A percentile compares a stretch with the other conserved stretches of the same genome.
Evolutionary conservation across 179 eudicot species (phyloP).

Genomic region (Beta corolliflora): DNA sequence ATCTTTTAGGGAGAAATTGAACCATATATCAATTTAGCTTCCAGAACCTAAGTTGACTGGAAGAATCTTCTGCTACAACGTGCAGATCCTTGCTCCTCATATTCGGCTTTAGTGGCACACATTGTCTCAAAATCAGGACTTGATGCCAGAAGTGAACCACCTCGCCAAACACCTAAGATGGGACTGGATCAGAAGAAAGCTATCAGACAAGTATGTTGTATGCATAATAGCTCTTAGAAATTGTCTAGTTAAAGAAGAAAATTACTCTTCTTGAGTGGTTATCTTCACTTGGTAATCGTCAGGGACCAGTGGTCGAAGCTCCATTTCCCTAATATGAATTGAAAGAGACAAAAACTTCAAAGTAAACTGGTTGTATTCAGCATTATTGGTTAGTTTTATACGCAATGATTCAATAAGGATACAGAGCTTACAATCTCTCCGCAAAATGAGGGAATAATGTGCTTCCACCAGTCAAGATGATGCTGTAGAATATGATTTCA

Average conservation of each 20-base stretch:
- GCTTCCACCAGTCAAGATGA: slow-evolving; percentile 96
- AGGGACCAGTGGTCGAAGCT: slow-evolving; percentile 94
- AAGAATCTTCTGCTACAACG: slow-evolving; percentile 88
- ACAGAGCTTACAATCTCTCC: slow-evolving; percentile 78
- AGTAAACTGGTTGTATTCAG: background rate
- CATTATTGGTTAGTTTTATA: background rate
- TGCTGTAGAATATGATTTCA: slow-evolving; percentile 47
- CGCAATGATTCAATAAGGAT: background rate
- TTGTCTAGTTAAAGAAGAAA: slow-evolving; percentile 11
- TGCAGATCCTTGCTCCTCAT: slow-evolving; percentile 88
- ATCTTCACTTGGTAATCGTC: slow-evolving; percentile 84
- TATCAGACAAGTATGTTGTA: slow-evolving; percentile 5
- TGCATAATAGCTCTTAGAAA: background rate
- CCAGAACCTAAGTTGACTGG: slow-evolving; percentile 42
- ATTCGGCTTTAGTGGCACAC: slow-evolving; percentile 93
- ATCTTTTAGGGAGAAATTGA: background rate
- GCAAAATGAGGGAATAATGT: slow-evolving; percentile 89
- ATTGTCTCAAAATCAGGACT: slow-evolving; percentile 94
- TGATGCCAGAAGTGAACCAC: slow-evolving; percentile 96
- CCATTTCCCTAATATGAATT: slow-evolving; percentile 63
- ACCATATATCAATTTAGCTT: slow-evolving; percentile 26
- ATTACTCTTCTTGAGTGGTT: slow-evolving; percentile 91
- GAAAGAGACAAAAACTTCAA: slow-evolving; percentile 3
- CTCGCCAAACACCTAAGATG: slow-evolving; percentile 94
- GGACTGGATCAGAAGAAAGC: slow-evolving; percentile 55